Evolutionary conservation across 192 early-diverging fungal species (phyloP), one percentile per base, ranked within the genome.

Genomic region (Backusella circina): DNA sequence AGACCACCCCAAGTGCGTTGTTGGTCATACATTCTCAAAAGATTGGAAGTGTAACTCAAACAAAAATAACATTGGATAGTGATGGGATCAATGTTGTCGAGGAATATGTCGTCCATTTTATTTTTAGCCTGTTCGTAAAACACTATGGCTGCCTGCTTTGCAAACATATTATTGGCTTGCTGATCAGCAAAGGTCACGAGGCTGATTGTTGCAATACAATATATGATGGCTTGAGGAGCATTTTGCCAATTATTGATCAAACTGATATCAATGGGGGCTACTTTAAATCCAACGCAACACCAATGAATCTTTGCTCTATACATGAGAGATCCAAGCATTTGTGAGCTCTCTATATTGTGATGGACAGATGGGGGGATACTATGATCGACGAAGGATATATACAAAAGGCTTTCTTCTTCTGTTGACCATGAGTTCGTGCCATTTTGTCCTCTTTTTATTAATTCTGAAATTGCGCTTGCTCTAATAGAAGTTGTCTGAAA

Each of bases 221-320:
- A 72, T 2, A 74, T 67, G 37, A 80, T 76, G 0, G 75, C 18
- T 3, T 39, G 38, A 3, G 79, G 79, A 5, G 70, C 66, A 10
- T 16, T 28, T 3, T 65, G 37, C 79, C 79, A 80, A 33, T 73
- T 16, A 23, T 61, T 26, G 35, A 76, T 73, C 15, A 54, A 21
- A 9, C 67, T 65, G n/a, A 76, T 32, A n/a, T 15, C 66, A 23
- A 80, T 21, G 1, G 79, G 79, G 23, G 79, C 70, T 1, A 80
- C 75, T 32, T 80, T 80, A 51, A 80, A 80, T 21, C 75, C 79
- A 23, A 80, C 65, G 37, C 79, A 80, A 28, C 79, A 80, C 79
- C 79, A 80, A 21, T 80, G 75, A 0, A 15, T 35, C 9, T 50
- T 5, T 5, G 75, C 74, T 1, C 54, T 41, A 16, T 57, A 35